Base-by-base conservation (phyloP, 495 filamentous ascomycete genomes). In the Chaetomium tenue region DNA sequence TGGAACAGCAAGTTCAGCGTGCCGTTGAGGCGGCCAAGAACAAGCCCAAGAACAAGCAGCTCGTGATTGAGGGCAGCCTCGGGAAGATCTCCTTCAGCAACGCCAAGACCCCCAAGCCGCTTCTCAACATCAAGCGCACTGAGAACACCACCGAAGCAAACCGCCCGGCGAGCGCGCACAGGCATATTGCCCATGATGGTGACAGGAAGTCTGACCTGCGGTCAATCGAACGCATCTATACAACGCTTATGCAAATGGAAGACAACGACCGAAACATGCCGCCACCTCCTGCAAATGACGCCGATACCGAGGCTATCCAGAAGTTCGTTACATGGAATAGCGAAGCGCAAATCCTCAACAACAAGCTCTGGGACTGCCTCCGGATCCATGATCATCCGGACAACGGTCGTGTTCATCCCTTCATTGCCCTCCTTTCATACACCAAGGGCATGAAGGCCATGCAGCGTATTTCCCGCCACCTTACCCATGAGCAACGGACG, bases 11-110 rank as follows among this genome's bases (percentile, higher is more conserved):
- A 73, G 94, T 99, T 25, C 92, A 96, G 72, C 88, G 94, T 40
- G 94, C 94, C 6, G 95, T 99, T 0, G 94, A 98, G 68, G 95
- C 94, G 3, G 95, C 95, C 40, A 98, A 98, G 75, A 87, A 88
- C 47, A 93, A 96, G 76, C 94, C 94, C 5, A 99, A 99, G 80
- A 96, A 93, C 72, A 97, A 96, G 76, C 92, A 96, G 71, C 82
- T 99, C n/a, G 91, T 97, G 22, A 92, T 99, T 53, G 94, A 98
- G 74, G 94, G 94, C n/a, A 97, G 92, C 68, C 75, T 99, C 64
- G 94, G 94, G 61, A 99, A 99, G 78, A 99, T 99, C 40, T 92
- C 92, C 0, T 99, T 98, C 80, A 96, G 93, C 79, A 99, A 99
- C 71, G 91, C 93, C 39, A 98, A 97, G 76, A 95, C 94, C 0